Evolutionary conservation across 495 filamentous ascomycete species (phyloP).

Genomic region (Tuber aestivum): DNA sequence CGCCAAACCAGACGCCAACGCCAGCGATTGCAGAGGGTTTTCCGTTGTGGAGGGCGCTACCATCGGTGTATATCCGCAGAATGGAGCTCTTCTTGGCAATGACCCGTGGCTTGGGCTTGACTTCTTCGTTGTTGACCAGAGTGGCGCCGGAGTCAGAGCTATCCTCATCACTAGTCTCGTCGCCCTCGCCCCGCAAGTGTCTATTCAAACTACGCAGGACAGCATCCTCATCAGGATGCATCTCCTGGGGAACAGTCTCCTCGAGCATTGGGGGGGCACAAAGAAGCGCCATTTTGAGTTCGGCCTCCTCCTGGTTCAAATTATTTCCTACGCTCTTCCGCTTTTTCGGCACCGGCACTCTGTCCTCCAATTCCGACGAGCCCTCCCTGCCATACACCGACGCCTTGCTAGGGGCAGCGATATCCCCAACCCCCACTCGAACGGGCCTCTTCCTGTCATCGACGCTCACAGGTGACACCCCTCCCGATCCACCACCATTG

Average conservation of each 20-base stretch:
- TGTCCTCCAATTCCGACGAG: slow-evolving; percentile 21
- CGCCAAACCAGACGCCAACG: slow-evolving; percentile 64
- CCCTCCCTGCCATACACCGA: slow-evolving; percentile 21
- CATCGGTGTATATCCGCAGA: slow-evolving; percentile 81
- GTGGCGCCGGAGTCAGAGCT: slow-evolving; percentile 12
- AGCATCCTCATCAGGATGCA: slow-evolving; percentile 10
- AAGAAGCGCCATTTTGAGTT: slow-evolving; percentile 2
- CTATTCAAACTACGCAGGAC: slow-evolving; percentile 2
- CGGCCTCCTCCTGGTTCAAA: slow-evolving; percentile 15
- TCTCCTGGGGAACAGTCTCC: slow-evolving; percentile 14
- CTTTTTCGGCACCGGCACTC: slow-evolving; percentile 22
- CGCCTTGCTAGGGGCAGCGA: background rate
- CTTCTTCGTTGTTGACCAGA: slow-evolving; percentile 15
- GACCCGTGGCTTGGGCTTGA: slow-evolving; percentile 32
- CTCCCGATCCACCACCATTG: slow-evolving; percentile 45
- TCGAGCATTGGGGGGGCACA: slow-evolving; percentile 3
- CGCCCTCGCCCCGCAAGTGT: slow-evolving; percentile 15
- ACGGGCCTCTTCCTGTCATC: slow-evolving; percentile 18
- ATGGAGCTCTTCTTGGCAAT: slow-evolving; percentile 43
- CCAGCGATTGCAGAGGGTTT: slow-evolving; percentile 64
- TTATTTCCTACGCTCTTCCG: slow-evolving; percentile 22
- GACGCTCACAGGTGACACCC: slow-evolving; percentile 30
- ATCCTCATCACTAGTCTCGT: slow-evolving; percentile 9
- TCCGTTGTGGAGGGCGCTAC: slow-evolving; percentile 75
- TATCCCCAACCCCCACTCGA: slow-evolving; percentile 18